A percentile compares a stretch with the other conserved stretches of the same genome.
These are phyloP conservation scores for Mucor saturninus DNA, from an alignment of 371 early-diverging fungal species.

Conservation along the genomic window DNA sequence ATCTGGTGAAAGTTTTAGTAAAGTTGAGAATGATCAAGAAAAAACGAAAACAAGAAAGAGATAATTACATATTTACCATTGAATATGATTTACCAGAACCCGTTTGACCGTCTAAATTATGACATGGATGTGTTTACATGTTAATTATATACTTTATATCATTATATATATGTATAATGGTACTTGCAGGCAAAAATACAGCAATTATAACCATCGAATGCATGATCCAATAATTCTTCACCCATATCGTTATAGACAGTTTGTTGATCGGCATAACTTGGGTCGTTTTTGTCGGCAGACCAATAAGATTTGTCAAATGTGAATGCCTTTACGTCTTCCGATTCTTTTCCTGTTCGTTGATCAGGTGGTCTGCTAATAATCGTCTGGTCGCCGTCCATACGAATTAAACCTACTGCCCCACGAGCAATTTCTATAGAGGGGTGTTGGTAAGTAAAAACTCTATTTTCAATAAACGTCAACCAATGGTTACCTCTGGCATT, in stretches of 20 bases:
- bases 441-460: neutral
- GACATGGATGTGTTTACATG: neutral
- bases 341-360: slow-evolving; percentile 40
- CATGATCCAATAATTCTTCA: slow-evolving; percentile 79
- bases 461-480: neutral
- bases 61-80: slow-evolving; percentile 59
- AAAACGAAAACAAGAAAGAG: slow-evolving; percentile 2
- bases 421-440: slow-evolving; percentile 60
- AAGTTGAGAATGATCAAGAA: neutral
- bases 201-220: slow-evolving; percentile 87
- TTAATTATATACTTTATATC: neutral
- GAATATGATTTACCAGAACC: slow-evolving; percentile 87
- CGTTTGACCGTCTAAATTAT: slow-evolving; percentile 79
- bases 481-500: slow-evolving; percentile 63
- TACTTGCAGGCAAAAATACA: slow-evolving; percentile 85
- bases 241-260: slow-evolving; percentile 80
- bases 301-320: slow-evolving; percentile 88
- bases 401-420: slow-evolving; percentile 64
- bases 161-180: neutral
- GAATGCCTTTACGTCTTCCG: slow-evolving; percentile 66
- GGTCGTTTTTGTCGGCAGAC: slow-evolving; percentile 71
- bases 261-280: slow-evolving; percentile 79
- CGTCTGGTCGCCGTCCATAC: slow-evolving; percentile 76
- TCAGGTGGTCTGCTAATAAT: slow-evolving; percentile 64
- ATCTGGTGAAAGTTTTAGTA: slow-evolving; percentile 35